Conservation (phyloP, 2,329 filamentous ascomycete genomes). For the Ophiosphaerella narmari region DNA sequence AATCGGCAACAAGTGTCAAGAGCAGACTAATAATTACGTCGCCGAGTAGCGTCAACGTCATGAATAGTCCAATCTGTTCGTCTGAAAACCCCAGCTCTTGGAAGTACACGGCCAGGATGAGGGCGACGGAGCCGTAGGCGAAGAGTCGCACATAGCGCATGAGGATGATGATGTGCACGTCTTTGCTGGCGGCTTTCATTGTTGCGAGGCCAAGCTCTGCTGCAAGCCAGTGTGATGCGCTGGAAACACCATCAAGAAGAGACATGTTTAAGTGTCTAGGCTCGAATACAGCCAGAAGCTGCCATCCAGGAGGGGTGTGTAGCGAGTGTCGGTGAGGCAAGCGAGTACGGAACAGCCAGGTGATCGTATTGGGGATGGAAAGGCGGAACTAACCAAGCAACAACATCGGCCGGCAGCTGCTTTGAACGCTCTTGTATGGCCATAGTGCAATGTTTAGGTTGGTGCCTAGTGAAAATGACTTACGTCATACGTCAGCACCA, state of each 20-base stretch:
- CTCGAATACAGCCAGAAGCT: background rate
- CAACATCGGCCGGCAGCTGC: no score
- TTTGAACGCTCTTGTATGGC: no score
- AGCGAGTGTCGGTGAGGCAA: background rate
- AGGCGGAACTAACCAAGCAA: no score
- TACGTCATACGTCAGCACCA: no score
- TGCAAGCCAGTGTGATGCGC: slow-evolving; percentile 25
- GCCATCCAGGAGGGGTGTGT: slow-evolving; percentile 5
- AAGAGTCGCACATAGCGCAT: slow-evolving; percentile 44
- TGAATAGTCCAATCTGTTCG: slow-evolving; percentile 46
- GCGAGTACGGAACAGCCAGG: background rate
- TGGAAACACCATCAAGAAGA: slow-evolving; percentile 4
- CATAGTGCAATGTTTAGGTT: no score
- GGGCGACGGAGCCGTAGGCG: slow-evolving; percentile 43
- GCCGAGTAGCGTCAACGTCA: slow-evolving; percentile 47
- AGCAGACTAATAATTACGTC: slow-evolving; percentile 44
- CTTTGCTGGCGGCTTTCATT: slow-evolving; percentile 30
- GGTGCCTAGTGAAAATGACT: no score
- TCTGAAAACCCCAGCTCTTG: slow-evolving; percentile 42
- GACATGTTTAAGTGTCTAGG: slow-evolving; percentile 16
- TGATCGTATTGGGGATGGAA: no score
- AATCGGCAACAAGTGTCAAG: slow-evolving; percentile 46
- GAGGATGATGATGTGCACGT: slow-evolving; percentile 43
- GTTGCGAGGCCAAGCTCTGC: slow-evolving; percentile 38
- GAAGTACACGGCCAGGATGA: slow-evolving; percentile 46